Percentiles rank a stretch among this genome's conserved stretches.
phyloP scores from a whole-genome alignment of 768 basidiomycete genomes.

The Russula earlei region DNA sequence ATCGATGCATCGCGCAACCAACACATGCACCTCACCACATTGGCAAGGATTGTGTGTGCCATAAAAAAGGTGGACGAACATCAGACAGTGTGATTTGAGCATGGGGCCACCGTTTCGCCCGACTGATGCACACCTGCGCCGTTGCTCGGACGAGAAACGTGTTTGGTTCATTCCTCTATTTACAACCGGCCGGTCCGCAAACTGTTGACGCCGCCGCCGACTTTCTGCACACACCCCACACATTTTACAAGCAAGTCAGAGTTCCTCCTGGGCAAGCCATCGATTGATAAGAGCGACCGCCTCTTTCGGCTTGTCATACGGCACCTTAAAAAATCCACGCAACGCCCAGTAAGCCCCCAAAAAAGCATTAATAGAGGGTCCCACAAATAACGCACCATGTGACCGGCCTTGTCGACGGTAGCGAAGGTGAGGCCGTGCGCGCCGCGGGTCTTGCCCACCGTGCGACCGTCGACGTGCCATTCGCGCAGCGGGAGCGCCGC shows the following conservation, averaged over 20 bases:
- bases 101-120: no score
- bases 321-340: slow-evolving; percentile 33
- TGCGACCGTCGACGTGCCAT: slow-evolving; percentile 46
- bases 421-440: slow-evolving; percentile 51
- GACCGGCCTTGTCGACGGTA: slow-evolving; percentile 58
- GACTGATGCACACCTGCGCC: neutral
- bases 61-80: no score
- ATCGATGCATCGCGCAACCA: no score
- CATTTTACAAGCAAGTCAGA: neutral
- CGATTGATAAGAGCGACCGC: slow-evolving; percentile 40
- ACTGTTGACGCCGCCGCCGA: no score
- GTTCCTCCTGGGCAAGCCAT: slow-evolving; percentile 32
- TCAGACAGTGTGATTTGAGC: no score
- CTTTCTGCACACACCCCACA: no score
- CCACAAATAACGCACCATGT: slow-evolving; percentile 47
- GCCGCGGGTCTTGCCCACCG: slow-evolving; percentile 45
- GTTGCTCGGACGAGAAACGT: neutral
- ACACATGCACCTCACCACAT: no score
- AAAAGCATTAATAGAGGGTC: neutral
- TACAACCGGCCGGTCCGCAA: no score
- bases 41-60: no score
- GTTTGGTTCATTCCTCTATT: no score
- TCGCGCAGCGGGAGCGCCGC: slow-evolving; percentile 33
- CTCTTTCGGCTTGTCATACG: slow-evolving; percentile 54
- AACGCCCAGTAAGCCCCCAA: neutral